Percentiles rank a stretch among this genome's conserved stretches.
Conservation (phyloP, 2,329 filamentous ascomycete genomes). For the Ophiostoma himal-ulmi region DNA sequence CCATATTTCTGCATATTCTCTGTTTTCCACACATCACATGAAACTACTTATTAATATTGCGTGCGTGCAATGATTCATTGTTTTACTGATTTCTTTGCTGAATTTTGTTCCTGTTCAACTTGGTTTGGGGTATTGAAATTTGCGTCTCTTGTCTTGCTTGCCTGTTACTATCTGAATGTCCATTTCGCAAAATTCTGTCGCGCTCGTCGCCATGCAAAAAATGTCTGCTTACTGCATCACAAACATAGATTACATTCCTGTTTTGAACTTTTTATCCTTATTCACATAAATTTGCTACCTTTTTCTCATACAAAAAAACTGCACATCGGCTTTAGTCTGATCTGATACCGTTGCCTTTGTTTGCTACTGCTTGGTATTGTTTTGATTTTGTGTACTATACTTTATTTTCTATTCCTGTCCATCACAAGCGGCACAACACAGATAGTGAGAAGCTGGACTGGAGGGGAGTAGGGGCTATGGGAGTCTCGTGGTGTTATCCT, state of each 20-base stretch:
- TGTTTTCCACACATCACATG: conserved; percentile 10
- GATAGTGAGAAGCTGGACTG: too few relatives aligned
- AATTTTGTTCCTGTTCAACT: not conserved
- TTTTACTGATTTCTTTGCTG: not conserved
- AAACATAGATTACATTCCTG: conserved; percentile 9
- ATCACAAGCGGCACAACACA: too few relatives aligned
- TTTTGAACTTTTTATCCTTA: conserved; percentile 8
- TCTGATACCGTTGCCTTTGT: not conserved
- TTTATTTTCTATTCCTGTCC: not conserved
- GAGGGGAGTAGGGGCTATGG: too few relatives aligned
- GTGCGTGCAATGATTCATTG: not conserved
- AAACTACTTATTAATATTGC: conserved; percentile 1
- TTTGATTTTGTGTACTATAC: not conserved
- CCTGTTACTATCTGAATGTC: not conserved
- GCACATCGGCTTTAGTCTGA: not conserved
- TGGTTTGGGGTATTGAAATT: not conserved
- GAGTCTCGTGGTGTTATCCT: too few relatives aligned
- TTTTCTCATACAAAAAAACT: not conserved
- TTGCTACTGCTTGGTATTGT: not conserved
- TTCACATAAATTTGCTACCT: not conserved
- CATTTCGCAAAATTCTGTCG: not conserved
- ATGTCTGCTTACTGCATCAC: not conserved
- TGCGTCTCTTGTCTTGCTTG: not conserved
- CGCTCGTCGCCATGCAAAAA: conserved; percentile 11
- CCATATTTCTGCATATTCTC: not conserved